Evolutionary conservation across 108 stramenopile genomes (phyloP), one percentile per base, ranked within the genome.

Genomic region (Pseudonitzschia pungens): DNA sequence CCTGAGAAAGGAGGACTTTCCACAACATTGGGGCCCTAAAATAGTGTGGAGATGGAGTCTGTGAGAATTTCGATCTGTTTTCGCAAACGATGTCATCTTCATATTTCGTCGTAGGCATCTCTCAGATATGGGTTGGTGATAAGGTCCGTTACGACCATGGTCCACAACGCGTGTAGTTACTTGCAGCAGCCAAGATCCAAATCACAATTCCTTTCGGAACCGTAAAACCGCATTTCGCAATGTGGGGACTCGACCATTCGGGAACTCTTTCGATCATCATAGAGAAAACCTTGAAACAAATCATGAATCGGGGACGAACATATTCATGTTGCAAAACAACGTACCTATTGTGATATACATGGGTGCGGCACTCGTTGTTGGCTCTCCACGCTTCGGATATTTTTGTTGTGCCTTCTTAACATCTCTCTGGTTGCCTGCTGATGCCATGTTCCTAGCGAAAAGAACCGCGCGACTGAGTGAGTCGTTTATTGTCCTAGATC

Each of bases 41-140:
- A 26, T 10, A 10, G 2, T 22, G 9, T 24, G 26, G 54, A 55
- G 26, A 5, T 10, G n/a, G 10, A 55, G 2, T 26, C 12, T 24
- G 24, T 55, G 54, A 55, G 54, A 18, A 18, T 18, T 12, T 48
- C 45, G 1, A 18, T 11, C 45, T 48, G 45, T 55, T 55, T 1
- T 55, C 54, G 54, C 5, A 24, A 22, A 24, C 20, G 2, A 36
- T 6, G 2, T 36, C 54, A 5, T 24, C 4, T 26, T 26, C 9
- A 10, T 11, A 4, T 55, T 55, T n/a, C n/a, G n/a, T n/a, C n/a
- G 21, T 24, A 26, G 54, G 18, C 21, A 22, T 72, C 72, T 79
- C 72, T 84, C 84, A 78, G 78, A 84, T 85, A 85, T 85, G 84
- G 84, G 84, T 85, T 81, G 80, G 84, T 85, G 84, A 81, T 85